Evolutionary conservation across 2,329 filamentous ascomycete genomes (phyloP).

Genomic region (Aspergillus flavus): DNA sequence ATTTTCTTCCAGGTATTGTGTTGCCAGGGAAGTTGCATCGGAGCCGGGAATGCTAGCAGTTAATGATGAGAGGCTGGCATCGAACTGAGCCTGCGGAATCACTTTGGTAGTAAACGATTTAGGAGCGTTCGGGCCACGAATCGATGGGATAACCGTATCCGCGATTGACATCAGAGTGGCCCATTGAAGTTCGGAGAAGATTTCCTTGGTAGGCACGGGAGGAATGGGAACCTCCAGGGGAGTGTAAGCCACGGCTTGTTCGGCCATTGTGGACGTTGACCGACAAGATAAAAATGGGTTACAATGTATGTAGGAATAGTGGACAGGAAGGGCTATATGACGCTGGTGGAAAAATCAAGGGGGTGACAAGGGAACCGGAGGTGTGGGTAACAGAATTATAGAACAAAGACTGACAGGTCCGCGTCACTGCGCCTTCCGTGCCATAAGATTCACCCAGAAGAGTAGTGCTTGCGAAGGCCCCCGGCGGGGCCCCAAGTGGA

Average conservation of each 20-base stretch:
- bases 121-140: slow-evolving; percentile 44
- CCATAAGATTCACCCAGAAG: slow-evolving; percentile 8
- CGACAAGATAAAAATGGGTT: not conserved
- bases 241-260: slow-evolving; percentile 25
- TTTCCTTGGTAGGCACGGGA: slow-evolving; percentile 49
- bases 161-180: slow-evolving; percentile 59
- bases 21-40: slow-evolving; percentile 40
- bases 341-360: not conserved
- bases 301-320: not conserved
- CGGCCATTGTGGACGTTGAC: slow-evolving; percentile 21
- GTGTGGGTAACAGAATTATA: not conserved
- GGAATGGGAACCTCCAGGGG: slow-evolving; percentile 50
- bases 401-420: not conserved
- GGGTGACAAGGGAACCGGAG: not conserved
- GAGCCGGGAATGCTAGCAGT: slow-evolving; percentile 30
- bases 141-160: slow-evolving; percentile 59
- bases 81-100: slow-evolving; percentile 45
- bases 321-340: not conserved
- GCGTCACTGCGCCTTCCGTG: slow-evolving; percentile 1
- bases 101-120: slow-evolving; percentile 40
- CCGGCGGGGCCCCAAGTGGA: not conserved
- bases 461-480: slow-evolving; percentile 15
- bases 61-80: slow-evolving; percentile 37
- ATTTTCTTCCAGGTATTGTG: slow-evolving; percentile 52
- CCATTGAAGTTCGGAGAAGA: slow-evolving; percentile 61